Evolutionary conservation across 1,284 basidiomycete species (phyloP).

Genomic region (Leccinum cinnamomeum): DNA sequence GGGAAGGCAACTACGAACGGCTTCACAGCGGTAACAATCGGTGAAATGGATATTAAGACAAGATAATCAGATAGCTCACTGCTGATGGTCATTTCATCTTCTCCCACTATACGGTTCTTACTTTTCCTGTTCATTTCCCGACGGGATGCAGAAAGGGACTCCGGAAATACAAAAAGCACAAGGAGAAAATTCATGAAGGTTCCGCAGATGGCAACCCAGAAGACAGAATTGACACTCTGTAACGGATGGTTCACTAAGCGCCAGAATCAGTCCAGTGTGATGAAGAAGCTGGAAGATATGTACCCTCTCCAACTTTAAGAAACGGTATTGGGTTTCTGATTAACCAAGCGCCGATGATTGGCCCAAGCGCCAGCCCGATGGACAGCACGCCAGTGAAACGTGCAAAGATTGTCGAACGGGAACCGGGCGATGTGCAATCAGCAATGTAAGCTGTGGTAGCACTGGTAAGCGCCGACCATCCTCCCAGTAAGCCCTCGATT

Average conservation of each 20-base stretch:
- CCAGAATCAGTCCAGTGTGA: conserved; percentile 7
- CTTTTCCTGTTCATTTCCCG: conserved; percentile 36
- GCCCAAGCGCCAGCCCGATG: conserved; percentile 73
- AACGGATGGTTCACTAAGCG: conserved; percentile 24
- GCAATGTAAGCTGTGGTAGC: conserved; percentile 83
- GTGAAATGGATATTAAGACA: conserved; percentile 1
- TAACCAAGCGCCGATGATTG: conserved; percentile 69
- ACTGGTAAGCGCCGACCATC: conserved; percentile 80
- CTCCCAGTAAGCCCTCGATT: conserved; percentile 83
- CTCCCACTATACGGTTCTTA: conserved; percentile 34
- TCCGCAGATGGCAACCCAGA: conserved; percentile 54
- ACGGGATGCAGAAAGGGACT: conserved; percentile 54
- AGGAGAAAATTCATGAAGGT: conserved; percentile 51
- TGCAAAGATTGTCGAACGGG: conserved; percentile 78
- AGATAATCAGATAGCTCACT: conserved; percentile 9
- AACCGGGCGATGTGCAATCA: conserved; percentile 84
- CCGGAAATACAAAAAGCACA: conserved; percentile 61
- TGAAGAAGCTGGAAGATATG: background rate
- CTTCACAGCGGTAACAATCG: conserved; percentile 7
- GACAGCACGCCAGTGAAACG: conserved; percentile 72
- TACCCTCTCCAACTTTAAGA: conserved; percentile 32
- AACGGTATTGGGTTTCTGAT: conserved; percentile 55
- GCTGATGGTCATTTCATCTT: conserved; percentile 7
- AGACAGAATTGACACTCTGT: conserved; percentile 53
- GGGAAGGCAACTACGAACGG: conserved; percentile 11